Conservation (phyloP, 2,329 filamentous ascomycete species). For the Neocucurbitaria cava region DNA sequence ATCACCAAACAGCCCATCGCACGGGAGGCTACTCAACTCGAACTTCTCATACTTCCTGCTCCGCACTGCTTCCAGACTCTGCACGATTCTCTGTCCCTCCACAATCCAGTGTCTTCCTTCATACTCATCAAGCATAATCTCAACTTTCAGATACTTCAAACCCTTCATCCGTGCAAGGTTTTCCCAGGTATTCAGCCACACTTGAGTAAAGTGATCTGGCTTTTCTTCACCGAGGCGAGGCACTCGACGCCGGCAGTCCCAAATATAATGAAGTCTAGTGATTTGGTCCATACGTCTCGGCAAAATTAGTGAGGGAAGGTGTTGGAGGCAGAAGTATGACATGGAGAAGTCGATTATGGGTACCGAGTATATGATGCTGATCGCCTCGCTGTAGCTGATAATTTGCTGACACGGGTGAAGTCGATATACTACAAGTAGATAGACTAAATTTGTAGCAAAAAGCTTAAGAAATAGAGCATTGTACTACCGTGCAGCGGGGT, state of each 20-base stretch:
- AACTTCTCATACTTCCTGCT: neutral
- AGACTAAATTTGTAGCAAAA: too few relatives aligned
- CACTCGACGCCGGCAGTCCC: neutral
- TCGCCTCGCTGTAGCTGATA: neutral
- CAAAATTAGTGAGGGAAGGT: neutral
- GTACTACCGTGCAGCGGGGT: too few relatives aligned
- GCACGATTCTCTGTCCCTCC: neutral
- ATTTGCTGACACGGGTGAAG: neutral
- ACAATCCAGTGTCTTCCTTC: neutral
- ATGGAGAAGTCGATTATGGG: neutral
- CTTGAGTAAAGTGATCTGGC: neutral
- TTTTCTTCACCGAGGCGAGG: neutral
- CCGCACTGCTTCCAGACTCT: neutral
- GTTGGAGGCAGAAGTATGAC: neutral
- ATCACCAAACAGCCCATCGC: too few relatives aligned
- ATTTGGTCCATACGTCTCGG: neutral
- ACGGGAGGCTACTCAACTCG: neutral
- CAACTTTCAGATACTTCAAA: neutral
- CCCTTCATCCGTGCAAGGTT: neutral
- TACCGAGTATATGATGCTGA: neutral
- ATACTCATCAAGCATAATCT: neutral
- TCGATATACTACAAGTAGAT: neutral
- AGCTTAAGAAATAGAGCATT: too few relatives aligned
- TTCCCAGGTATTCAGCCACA: neutral
- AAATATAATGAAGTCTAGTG: neutral